Evolutionary conservation across 495 filamentous ascomycete species (phyloP), one percentile per base, ranked within the genome.

Genomic region (Rhizodiscina lignyota): DNA sequence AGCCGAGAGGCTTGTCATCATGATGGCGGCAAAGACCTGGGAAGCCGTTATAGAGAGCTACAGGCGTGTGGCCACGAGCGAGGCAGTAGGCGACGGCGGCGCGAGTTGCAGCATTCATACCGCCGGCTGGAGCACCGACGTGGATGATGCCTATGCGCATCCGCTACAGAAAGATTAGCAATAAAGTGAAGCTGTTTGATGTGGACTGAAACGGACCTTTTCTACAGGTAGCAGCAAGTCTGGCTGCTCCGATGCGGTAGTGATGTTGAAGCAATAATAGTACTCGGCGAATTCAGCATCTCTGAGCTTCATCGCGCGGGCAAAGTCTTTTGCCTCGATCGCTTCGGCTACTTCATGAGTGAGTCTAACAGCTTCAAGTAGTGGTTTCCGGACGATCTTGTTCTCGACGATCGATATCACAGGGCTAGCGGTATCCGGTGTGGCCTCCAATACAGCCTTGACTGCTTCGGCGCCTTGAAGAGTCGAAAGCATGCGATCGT

Each of bases 401-500:
- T 99, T 99, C 63, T 99, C 91, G 35, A 75, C 85, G 35, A 99
- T 82, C 40, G 81, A 77, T 49, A 99, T 96, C 47, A 99, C 81
- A 28, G 83, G 84, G 26, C 82, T 89, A n/a, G 82, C 79, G 1
- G 81, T 85, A 21, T 86, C 73, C 4, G 91, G 85, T 5, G 72
- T 82, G 38, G 83, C 81, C 38, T 93, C 83, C 8, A 99, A 65
- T n/a, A 99, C 84, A 23, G 91, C 89, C 43, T 83, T 80, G 42
- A 99, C 89, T 29, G 91, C 89, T 57, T 96, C 91, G 1, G 91
- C 84, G 45, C 91, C 91, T 53, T 99, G 91, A 16, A 96, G 55
- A 0, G 91, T 96, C 1, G 83, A 76, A 4, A 99, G 69, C 70
- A 83, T 86, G 35, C 91, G 74, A 58, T 99, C 91, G 50, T 94